phyloP scores from a whole-genome alignment of 1,139 yeast species.

The Debaryomyces fabryi region DNA sequence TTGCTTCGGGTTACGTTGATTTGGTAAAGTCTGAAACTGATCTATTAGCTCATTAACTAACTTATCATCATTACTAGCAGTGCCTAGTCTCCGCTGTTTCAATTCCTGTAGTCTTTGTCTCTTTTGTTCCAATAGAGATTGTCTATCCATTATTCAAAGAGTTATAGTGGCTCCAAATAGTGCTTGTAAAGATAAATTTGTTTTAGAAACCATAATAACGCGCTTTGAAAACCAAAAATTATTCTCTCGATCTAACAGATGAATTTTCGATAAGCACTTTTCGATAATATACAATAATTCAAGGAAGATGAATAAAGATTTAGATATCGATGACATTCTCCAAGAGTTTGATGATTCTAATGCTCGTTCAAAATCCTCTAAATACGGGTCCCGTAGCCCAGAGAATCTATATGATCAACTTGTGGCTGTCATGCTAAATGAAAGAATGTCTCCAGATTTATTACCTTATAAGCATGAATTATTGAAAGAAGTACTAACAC shows the following conservation, averaged over 20 bases:
- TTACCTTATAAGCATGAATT: constrained; percentile 68
- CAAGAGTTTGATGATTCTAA: constrained; percentile 54
- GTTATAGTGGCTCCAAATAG: neutral
- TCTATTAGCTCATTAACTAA: constrained; percentile 26
- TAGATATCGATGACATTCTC: constrained; percentile 71
- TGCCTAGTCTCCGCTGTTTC: constrained; percentile 33
- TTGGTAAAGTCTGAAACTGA: constrained; percentile 13
- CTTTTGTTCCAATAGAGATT: constrained; percentile 43
- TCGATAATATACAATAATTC: neutral
- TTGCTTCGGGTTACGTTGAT: constrained; percentile 14
- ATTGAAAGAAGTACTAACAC: constrained; percentile 56
- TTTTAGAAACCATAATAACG: constrained; percentile 6
- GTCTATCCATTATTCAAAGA: constrained; percentile 36
- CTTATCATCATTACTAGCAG: constrained; percentile 15
- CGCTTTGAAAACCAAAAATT: constrained; percentile 11
- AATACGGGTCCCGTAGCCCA: neutral
- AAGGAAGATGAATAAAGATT: constrained; percentile 14
- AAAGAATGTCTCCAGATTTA: constrained; percentile 82
- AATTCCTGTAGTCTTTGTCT: constrained; percentile 46
- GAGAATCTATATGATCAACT: constrained; percentile 44
- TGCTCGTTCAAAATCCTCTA: constrained; percentile 15
- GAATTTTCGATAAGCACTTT: neutral
- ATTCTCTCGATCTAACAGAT: neutral
- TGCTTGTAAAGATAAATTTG: neutral
- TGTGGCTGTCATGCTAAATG: constrained; percentile 76